Evolutionary conservation across 2,329 filamentous ascomycete species (phyloP), one percentile per base, ranked within the genome.

Genomic region (Thermothelomyces thermophilus): DNA sequence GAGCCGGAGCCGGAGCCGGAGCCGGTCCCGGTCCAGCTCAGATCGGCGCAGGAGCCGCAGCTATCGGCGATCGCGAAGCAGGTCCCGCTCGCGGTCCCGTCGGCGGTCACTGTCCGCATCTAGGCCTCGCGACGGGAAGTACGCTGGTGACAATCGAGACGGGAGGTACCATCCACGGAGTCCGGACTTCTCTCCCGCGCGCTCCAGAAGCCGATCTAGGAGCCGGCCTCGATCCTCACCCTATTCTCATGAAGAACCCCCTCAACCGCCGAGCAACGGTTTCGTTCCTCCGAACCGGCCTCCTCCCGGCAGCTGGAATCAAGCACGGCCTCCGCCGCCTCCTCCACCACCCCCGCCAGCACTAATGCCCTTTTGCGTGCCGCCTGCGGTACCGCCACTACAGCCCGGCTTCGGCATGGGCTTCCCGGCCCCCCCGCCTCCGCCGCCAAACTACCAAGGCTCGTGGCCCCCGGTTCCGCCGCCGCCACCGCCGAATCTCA

Each of bases 401-500:
- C 57, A 57, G 9, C 52, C 36, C 49, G 36, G 41, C 30, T 46
- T 57, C 41, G 34, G 57, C 31, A 48, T 50, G 41, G 53, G 41
- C 56, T 47, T 42, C 17, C 43, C 48, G 54, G 13, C 37, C 24
- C 65, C 63, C 1, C 68, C 68, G 3, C 70, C 66, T 5, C 68
- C 65, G 0, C 68, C 69, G 9, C 57, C 58, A 13, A 68, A 68
- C 5, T 73, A 69, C 45, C 63, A 66, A 42, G 71, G 70, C 2
- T 64, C 66, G 10, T 74, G 72, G 71, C 71, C 66, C 7, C 65
- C 65, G 6, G 61, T 67, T 3, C 68, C 68, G 7, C 68, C 70
- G 3, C 49, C 50, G 22, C 33, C 37, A 3, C 48, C 49, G 17
- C 57, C 42, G 3, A 49, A 48, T 19, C 55, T 50, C 31, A 48